Conservation (phyloP, 2,329 filamentous ascomycete genomes). For the Colletotrichum chlorophyti region DNA sequence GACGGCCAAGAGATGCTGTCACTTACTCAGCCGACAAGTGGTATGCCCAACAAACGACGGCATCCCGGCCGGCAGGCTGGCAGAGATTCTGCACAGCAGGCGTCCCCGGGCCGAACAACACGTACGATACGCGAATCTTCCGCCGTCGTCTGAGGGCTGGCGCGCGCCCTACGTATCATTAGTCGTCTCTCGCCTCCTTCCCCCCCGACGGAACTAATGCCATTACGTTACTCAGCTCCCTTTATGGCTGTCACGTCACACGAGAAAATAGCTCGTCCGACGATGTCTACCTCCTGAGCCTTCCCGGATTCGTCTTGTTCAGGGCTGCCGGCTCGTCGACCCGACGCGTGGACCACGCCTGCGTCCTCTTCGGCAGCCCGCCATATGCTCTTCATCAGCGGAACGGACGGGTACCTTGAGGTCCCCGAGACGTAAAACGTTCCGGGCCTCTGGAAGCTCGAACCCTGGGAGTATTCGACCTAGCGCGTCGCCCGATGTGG, state of each 20-base stretch:
- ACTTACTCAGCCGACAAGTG: constrained; percentile 31
- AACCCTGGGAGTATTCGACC: constrained; percentile 48
- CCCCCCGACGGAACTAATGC: not conserved
- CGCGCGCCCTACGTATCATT: no score
- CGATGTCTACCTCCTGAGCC: constrained; percentile 43
- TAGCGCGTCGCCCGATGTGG: constrained; percentile 39
- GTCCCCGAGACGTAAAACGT: constrained; percentile 32
- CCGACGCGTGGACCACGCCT: constrained; percentile 40
- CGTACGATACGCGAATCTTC: constrained; percentile 42
- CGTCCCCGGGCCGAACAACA: constrained; percentile 38
- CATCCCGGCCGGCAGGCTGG: constrained; percentile 35
- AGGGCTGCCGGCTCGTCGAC: constrained; percentile 34
- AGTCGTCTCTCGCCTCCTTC: not conserved
- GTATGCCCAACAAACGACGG: constrained; percentile 42
- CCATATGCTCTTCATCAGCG: constrained; percentile 49
- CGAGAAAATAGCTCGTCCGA: constrained; percentile 32
- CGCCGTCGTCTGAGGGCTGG: not conserved
- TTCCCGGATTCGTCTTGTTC: constrained; percentile 46
- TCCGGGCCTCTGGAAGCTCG: constrained; percentile 42
- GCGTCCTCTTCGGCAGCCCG: constrained; percentile 42
- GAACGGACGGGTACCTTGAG: constrained; percentile 35
- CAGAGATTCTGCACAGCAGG: constrained; percentile 43
- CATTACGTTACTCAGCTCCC: constrained; percentile 35
- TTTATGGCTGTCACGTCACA: constrained; percentile 42
- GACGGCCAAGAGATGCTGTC: not conserved